phyloP scores from a whole-genome alignment of 768 basidiomycete species.

The Tylopilus felleus region DNA sequence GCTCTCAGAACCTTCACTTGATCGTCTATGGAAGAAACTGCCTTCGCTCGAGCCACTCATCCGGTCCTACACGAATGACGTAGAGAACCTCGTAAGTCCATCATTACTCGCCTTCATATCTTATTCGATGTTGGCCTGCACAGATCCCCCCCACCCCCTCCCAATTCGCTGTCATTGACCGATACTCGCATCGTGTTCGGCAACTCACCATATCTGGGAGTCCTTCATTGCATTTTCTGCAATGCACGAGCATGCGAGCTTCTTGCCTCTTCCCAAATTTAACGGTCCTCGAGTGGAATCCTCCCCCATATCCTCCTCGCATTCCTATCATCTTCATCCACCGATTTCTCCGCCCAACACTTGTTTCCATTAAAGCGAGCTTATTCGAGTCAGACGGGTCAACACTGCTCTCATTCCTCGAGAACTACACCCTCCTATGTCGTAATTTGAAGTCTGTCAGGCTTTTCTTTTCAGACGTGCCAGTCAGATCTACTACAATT shows the following conservation, averaged over 20 bases:
- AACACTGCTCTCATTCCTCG: conserved; percentile 9
- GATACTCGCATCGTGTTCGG: conserved; percentile 7
- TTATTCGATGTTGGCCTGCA: background rate
- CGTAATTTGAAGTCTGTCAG: too few species aligned
- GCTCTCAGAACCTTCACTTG: conserved; percentile 9
- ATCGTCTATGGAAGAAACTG: conserved; percentile 9
- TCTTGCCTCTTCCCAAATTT: conserved; percentile 10
- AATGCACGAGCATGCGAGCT: conserved; percentile 1
- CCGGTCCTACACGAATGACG: conserved; percentile 1
- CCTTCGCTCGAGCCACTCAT: conserved; percentile 12
- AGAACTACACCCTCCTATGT: conserved; percentile 1
- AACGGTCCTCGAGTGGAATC: conserved; percentile 2
- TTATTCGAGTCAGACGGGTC: conserved; percentile 1
- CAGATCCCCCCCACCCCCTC: conserved; percentile 6
- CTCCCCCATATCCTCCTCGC: background rate
- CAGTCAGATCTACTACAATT: too few species aligned
- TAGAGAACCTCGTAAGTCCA: background rate
- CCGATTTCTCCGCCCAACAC: conserved; percentile 7
- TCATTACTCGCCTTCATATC: background rate
- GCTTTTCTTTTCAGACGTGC: too few species aligned
- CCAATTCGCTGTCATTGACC: conserved; percentile 3
- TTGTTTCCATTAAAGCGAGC: background rate
- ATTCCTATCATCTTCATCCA: conserved; percentile 1
- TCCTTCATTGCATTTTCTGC: conserved; percentile 5
- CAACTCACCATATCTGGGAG: background rate